These are phyloP conservation scores for Leishmania turanica DNA, from an alignment of 208 protist genomes.

Conservation along the genomic window DNA sequence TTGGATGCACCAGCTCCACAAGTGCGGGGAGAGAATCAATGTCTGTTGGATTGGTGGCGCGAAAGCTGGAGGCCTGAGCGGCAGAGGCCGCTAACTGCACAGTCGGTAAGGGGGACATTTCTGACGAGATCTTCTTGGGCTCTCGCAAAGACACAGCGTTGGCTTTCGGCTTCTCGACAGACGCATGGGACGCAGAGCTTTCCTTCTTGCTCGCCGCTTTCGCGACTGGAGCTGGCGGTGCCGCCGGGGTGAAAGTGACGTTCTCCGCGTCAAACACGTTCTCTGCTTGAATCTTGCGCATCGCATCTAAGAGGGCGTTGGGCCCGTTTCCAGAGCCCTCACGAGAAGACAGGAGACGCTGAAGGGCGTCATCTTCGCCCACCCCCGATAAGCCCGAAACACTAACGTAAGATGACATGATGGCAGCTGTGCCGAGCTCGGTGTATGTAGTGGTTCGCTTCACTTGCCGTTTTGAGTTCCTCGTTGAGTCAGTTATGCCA, in stretches of 20 bases:
- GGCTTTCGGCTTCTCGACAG: not conserved
- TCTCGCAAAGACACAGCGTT: conserved; percentile 26
- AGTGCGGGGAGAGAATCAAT: conserved; percentile 48
- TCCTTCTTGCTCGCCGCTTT: not conserved
- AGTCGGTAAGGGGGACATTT: not conserved
- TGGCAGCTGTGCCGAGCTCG: not conserved
- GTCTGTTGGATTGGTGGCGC: conserved; percentile 46
- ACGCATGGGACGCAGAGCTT: not conserved
- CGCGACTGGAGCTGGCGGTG: not conserved
- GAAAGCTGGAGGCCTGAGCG: conserved; percentile 36
- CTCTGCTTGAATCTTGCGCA: conserved; percentile 41
- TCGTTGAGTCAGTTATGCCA: not conserved
- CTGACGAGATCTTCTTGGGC: conserved; percentile 13
- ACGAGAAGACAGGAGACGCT: conserved; percentile 30
- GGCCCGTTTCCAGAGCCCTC: conserved; percentile 6
- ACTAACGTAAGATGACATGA: conserved; percentile 38
- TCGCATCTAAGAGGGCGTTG: conserved; percentile 33
- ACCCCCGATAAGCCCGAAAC: conserved; percentile 53
- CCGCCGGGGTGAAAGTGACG: not conserved
- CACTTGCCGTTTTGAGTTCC: not conserved
- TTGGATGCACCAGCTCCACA: conserved; percentile 65
- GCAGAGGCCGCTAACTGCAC: conserved; percentile 3
- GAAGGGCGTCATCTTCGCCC: conserved; percentile 49
- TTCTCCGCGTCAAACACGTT: conserved; percentile 20
- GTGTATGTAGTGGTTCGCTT: not conserved